Evolutionary conservation across 2,329 filamentous ascomycete species (phyloP), one percentile per base, ranked within the genome.

Genomic region (Fonsecaea monophora): DNA sequence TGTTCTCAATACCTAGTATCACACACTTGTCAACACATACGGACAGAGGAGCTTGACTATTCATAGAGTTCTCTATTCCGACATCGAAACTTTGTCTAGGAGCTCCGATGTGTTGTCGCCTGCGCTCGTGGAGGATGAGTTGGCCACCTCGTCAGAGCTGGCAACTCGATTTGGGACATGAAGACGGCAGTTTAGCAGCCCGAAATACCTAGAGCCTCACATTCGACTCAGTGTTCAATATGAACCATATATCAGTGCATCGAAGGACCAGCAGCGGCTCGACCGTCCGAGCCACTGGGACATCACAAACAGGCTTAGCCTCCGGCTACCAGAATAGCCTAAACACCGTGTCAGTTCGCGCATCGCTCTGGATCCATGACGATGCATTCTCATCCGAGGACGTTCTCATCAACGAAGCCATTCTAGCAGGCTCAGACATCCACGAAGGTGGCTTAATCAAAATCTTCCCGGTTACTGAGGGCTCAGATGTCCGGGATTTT

Each of bases 321-420:
- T 21, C 60, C 37, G 57, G 57, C 15, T 4, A 40, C 25, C 37
- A 34, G 12, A 21, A 7, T 30, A 7, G 55, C 12, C 53, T 55
- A 54, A 15, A 15, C 34, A 40, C 37, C 18, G 38, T 50, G n/a
- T 54, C 62, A 48, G 57, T 72, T n/a, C 67, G 65, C 58, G 70
- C 69, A 12, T 69, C 59, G 25, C 63, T 87, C 13, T 86, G 84
- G 83, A 83, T 85, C 7, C 85, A 87, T 72, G 91, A 94, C 76
- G 92, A 96, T 71, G 87, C 86, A 50, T 90, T 93, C 73, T 89
- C 90, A 8, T 86, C 85, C 65, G 91, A 96, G 73, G 92, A 94
- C 73, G 89, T 95, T 53, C 83, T 95, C 25, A 84, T 96, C 74
- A 67, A 68, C 35, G 64, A 68, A 40, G 50, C 68, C 25, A 66